These are phyloP conservation scores for Amniculicola lignicola DNA, from an alignment of 495 filamentous ascomycete species.

Conservation along the genomic window DNA sequence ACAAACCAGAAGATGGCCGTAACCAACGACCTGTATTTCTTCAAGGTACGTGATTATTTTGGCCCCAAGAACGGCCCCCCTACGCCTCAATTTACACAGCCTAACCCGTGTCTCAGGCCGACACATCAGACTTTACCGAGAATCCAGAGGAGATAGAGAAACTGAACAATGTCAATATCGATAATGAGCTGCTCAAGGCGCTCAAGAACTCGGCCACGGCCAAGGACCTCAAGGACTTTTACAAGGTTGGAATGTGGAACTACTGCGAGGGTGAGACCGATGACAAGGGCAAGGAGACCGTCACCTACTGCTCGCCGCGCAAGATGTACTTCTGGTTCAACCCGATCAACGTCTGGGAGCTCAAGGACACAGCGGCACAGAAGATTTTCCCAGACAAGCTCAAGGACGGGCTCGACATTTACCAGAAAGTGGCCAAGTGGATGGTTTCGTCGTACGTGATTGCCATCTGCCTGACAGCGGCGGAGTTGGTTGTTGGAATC, in stretches of 20 bases:
- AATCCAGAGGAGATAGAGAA: conserved; percentile 18
- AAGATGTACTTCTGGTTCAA: conserved; percentile 76
- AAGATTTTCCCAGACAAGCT: conserved; percentile 60
- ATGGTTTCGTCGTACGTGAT: conserved; percentile 70
- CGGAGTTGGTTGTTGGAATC: conserved; percentile 66
- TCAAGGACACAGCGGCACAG: conserved; percentile 54
- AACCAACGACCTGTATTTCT: conserved; percentile 62
- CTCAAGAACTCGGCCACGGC: conserved; percentile 21
- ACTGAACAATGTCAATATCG: conserved; percentile 22
- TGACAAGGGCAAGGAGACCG: conserved; percentile 49
- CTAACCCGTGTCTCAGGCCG: conserved; percentile 31
- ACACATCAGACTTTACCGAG: conserved; percentile 34
- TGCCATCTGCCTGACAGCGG: conserved; percentile 66
- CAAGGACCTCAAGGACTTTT: conserved; percentile 64
- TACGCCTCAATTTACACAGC: background rate
- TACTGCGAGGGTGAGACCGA: conserved; percentile 69
- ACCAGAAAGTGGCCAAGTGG: conserved; percentile 72
- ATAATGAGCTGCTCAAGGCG: conserved; percentile 37
- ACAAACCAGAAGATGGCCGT: conserved; percentile 57
- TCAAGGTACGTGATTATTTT: too few relatives aligned
- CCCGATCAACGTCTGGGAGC: conserved; percentile 57
- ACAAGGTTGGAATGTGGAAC: conserved; percentile 79
- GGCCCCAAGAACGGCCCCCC: background rate
- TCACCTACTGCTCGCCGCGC: conserved; percentile 53
- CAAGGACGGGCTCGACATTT: conserved; percentile 62